Percentiles rank a stretch among this genome's conserved stretches.
phyloP scores from a whole-genome alignment of 306 rosid species.

The cucumber (Cucumis sativus) region Cucumber_9930_V3 NC_026658.2:11028001-11028500 shows the following conservation, averaged over 20 bases:
- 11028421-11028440: too few relatives aligned
- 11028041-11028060: constrained; percentile 69
- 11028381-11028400: background rate
- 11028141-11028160: constrained; percentile 41
- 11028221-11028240: constrained; percentile 29
- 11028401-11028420: background rate
- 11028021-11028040: constrained; percentile 58
- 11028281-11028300: constrained; percentile 75
- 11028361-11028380: background rate
- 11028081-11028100: constrained; percentile 27
- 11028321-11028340: constrained; percentile 26
- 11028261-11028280: constrained; percentile 79
- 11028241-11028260: constrained; percentile 61
- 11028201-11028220: constrained; percentile 44
- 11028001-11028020: constrained; percentile 56
- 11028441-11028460: too few relatives aligned
- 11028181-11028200: constrained; percentile 33
- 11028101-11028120: constrained; percentile 56
- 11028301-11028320: constrained; percentile 42
- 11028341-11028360: constrained; percentile 6
- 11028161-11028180: constrained; percentile 36
- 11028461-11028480: too few relatives aligned
- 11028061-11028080: constrained; percentile 27
- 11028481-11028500: too few relatives aligned
- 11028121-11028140: constrained; percentile 50